Conservation (phyloP, 73 alveolate species). For the Tetrahymena malaccensis region DNA sequence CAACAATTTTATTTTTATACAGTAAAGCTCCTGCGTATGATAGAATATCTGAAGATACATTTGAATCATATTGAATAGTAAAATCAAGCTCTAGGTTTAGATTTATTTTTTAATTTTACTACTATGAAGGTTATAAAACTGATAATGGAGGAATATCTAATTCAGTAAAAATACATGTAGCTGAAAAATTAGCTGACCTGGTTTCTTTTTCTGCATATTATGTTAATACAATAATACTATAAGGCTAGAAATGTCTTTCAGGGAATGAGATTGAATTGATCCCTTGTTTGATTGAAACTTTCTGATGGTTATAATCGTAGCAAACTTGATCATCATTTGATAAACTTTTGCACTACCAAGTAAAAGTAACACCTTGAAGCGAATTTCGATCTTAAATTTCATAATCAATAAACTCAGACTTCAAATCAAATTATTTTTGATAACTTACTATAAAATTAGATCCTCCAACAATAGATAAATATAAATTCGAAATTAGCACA, state of each 20-base stretch:
- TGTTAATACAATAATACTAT: neutral
- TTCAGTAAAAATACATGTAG: neutral
- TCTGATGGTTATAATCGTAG: neutral
- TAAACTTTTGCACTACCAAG: neutral
- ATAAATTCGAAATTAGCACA: neutral
- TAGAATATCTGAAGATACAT: neutral
- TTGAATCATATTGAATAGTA: neutral
- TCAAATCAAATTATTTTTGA: too few relatives aligned
- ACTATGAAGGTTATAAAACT: neutral
- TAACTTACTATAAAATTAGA: too few relatives aligned
- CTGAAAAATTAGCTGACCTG: neutral
- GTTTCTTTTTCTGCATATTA: neutral
- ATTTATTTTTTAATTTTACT: too few relatives aligned
- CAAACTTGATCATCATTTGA: neutral
- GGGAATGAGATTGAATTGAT: neutral
- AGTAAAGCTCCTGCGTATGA: neutral
- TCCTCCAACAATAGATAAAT: neutral
- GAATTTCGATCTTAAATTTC: neutral
- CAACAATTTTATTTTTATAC: neutral
- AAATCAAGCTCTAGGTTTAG: neutral
- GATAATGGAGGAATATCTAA: neutral
- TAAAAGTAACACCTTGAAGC: neutral
- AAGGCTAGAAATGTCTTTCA: neutral
- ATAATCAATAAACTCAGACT: neutral
- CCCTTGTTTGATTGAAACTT: neutral